Evolutionary conservation across 495 filamentous ascomycete species (phyloP).

Genomic region (Aspergillus ostianus): DNA sequence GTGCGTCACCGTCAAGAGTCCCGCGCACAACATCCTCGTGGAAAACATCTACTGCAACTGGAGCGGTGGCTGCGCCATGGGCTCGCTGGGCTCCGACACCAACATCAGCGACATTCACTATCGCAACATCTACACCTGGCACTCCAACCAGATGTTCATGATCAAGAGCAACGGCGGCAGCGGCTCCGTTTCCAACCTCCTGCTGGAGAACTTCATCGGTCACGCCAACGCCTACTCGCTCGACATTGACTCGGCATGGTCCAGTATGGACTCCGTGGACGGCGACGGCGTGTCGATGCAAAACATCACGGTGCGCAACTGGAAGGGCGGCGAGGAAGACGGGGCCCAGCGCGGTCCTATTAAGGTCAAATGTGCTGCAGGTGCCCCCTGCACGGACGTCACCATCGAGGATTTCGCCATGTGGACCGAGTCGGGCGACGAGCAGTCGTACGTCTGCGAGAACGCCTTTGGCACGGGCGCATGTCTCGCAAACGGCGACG

Average conservation of each 20-base stretch:
- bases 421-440: slow-evolving; percentile 49
- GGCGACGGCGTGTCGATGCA: slow-evolving; percentile 44
- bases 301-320: slow-evolving; percentile 48
- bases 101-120: slow-evolving; percentile 41
- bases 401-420: slow-evolving; percentile 46
- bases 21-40: slow-evolving; percentile 43
- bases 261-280: slow-evolving; percentile 17
- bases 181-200: slow-evolving; percentile 28
- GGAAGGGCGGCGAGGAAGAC: slow-evolving; percentile 50
- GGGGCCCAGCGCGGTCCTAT: slow-evolving; percentile 46
- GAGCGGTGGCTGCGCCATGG: slow-evolving; percentile 48
- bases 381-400: slow-evolving; percentile 49
- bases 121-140: slow-evolving; percentile 43
- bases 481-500: slow-evolving; percentile 29
- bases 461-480: slow-evolving; percentile 45
- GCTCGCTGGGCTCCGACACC: slow-evolving; percentile 35
- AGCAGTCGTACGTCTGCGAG: slow-evolving; percentile 39
- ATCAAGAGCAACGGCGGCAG: slow-evolving; percentile 54
- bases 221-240: slow-evolving; percentile 41
- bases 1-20: slow-evolving; percentile 45
- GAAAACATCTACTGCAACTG: slow-evolving; percentile 54
- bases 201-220: slow-evolving; percentile 23
- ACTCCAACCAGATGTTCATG: slow-evolving; percentile 56
- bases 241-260: slow-evolving; percentile 53
- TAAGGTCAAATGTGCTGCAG: slow-evolving; percentile 38